Evolutionary conservation across 768 basidiomycete species (phyloP).

Genomic region (Crassisporium funariophilum): DNA sequence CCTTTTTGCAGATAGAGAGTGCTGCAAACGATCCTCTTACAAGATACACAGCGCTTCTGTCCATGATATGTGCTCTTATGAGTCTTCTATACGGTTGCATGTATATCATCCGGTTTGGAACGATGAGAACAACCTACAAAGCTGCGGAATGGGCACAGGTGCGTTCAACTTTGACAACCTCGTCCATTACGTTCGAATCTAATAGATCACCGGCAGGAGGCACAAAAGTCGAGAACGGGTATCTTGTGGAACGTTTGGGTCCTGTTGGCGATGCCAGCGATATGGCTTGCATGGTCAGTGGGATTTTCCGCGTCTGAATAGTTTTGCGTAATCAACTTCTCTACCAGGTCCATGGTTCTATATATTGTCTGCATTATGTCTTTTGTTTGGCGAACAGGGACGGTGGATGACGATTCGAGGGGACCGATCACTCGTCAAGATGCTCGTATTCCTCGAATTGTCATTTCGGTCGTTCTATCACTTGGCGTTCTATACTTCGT

Average conservation of each 20-base stretch:
- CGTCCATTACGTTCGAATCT: background rate
- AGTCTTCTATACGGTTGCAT: constrained; percentile 62
- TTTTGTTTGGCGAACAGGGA: constrained; percentile 26
- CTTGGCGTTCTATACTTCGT: constrained; percentile 44
- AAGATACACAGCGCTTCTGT: constrained; percentile 54
- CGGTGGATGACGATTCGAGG: constrained; percentile 12
- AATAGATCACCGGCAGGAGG: constrained; percentile 38
- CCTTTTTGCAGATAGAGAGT: constrained; percentile 30
- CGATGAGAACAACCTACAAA: constrained; percentile 63
- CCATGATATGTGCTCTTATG: constrained; percentile 58
- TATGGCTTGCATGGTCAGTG: constrained; percentile 61
- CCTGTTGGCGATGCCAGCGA: constrained; percentile 57
- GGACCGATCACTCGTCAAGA: constrained; percentile 28
- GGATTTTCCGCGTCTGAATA: background rate
- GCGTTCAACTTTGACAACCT: background rate
- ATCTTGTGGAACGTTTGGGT: constrained; percentile 65
- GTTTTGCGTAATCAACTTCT: background rate
- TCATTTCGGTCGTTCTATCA: constrained; percentile 48
- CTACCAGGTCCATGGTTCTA: constrained; percentile 26
- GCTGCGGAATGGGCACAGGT: constrained; percentile 58
- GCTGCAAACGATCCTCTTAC: constrained; percentile 53
- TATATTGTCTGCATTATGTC: constrained; percentile 28
- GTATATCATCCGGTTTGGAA: constrained; percentile 62
- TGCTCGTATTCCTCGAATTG: constrained; percentile 41
- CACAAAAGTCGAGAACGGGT: constrained; percentile 32